phyloP scores from a whole-genome alignment of 139 green algal species.

The Haematococcus sp. region DNA sequence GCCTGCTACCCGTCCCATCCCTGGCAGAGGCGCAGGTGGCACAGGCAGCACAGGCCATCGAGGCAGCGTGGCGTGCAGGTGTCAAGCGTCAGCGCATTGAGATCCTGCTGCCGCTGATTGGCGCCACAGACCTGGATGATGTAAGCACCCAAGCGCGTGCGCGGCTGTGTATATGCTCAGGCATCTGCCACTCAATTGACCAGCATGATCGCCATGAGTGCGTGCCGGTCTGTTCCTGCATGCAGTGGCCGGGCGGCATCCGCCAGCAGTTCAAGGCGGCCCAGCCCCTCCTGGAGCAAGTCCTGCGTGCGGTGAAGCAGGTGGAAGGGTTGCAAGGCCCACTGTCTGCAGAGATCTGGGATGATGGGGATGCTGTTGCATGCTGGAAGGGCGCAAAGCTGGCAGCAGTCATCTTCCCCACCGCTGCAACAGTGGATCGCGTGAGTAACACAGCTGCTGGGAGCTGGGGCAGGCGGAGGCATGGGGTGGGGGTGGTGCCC shows the following conservation, averaged over 20 bases:
- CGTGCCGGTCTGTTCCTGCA: not conserved
- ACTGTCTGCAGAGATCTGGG: slow-evolving; percentile 58
- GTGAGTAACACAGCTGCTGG: too few relatives aligned
- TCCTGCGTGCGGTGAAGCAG: slow-evolving; percentile 68
- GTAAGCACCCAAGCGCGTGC: slow-evolving; percentile 49
- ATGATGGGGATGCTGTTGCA: slow-evolving; percentile 72
- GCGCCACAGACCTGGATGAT: slow-evolving; percentile 89
- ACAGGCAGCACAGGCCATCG: slow-evolving; percentile 60
- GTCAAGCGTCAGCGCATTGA: slow-evolving; percentile 68
- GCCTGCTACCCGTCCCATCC: slow-evolving; percentile 12
- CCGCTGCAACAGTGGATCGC: slow-evolving; percentile 51
- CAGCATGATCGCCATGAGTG: not conserved
- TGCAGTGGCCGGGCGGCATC: slow-evolving; percentile 72
- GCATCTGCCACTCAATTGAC: too few relatives aligned
- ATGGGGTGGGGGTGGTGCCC: too few relatives aligned
- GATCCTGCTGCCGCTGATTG: slow-evolving; percentile 85
- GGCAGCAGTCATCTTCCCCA: slow-evolving; percentile 78
- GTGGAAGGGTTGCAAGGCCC: slow-evolving; percentile 51
- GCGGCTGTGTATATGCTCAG: not conserved
- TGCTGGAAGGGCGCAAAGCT: slow-evolving; percentile 34
- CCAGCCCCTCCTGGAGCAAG: slow-evolving; percentile 67
- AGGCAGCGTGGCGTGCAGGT: slow-evolving; percentile 61
- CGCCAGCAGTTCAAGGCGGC: slow-evolving; percentile 86
- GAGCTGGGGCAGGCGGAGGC: too few relatives aligned
- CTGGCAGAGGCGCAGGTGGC: slow-evolving; percentile 45